Base-by-base conservation (phyloP, 2,329 filamentous ascomycete species). In the Aspergillus sergii region DNA sequence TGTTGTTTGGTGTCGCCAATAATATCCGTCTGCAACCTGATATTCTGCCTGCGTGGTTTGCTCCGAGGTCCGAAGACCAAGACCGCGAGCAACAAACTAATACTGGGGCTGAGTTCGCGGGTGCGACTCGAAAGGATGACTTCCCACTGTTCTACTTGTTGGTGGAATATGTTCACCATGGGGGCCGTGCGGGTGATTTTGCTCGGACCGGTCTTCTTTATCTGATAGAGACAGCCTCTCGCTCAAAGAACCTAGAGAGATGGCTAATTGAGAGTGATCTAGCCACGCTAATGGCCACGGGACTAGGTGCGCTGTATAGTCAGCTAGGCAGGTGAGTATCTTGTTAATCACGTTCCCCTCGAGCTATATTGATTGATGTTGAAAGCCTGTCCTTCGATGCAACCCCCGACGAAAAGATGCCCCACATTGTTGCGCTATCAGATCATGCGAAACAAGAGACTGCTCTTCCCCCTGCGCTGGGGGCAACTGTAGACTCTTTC, bases 211-310 rank as follows among this genome's bases (percentile, higher is more conserved):
- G 95, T 0, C 78, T 99, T 65, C 84, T 99, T 9, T 99, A 99
- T 79, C 92, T 99, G 64, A 97, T 98, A 70, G 94, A 98, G 79
- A 92, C 93, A 0, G 93, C 94, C 0, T 94, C 93, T 0, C 90
- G 88, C 68, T 96, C 93, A 0, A 86, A 89, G 23, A 86, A 89
- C 1, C 79, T 99, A 63, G 95, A 99, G 80, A 91, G 93, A 72
- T 99, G 95, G 95, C 92, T 99, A 67, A 93, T 98, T 54, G 94
- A 97, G 75, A 97, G 94, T 76, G 95, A 99, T 75, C 83, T 99
- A 58, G 95, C 95, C 14, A 98, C 95, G 0, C 83, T 98, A 67
- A 98, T 99, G 95, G 95, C 95, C 4, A 98, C 93, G 0, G 95
- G 95, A 0, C 81, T 99, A 0, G 95, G 95, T 19, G 95, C 88